Conservation (phyloP, 2,329 filamentous ascomycete species). For the Emmonsia crescens region DNA sequence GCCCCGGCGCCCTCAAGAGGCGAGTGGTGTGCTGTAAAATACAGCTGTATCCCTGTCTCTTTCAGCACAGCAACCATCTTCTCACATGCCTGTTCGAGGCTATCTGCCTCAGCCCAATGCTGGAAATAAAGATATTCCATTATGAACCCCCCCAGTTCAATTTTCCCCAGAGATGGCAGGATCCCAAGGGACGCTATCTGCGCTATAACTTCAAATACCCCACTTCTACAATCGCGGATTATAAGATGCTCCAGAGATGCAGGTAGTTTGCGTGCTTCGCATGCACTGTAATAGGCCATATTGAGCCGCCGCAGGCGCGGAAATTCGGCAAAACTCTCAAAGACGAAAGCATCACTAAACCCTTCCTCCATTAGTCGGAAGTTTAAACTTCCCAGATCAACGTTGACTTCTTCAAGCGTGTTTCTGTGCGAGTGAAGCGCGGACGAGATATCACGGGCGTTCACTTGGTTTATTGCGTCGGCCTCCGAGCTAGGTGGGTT, state of each 20-base stretch:
- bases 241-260: not conserved
- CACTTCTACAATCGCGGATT: not conserved
- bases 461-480: not conserved
- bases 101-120: not conserved
- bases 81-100: not conserved
- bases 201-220: not conserved
- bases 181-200: not conserved
- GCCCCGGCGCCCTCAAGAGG: not conserved
- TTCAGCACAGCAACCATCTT: not conserved
- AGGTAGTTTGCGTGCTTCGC: not conserved
- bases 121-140: slow-evolving; percentile 1
- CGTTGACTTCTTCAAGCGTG: not conserved
- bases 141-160: not conserved
- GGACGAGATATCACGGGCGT: not conserved
- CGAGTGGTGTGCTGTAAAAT: not conserved
- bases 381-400: not conserved
- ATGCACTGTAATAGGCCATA: not conserved
- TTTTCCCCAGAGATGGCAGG: not conserved
- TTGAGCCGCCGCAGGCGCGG: not conserved
- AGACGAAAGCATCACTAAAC: not conserved
- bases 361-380: not conserved
- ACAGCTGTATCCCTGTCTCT: not conserved
- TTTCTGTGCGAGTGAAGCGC: not conserved
- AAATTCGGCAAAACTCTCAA: not conserved
- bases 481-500: not conserved